phyloP scores from a whole-genome alignment of 768 basidiomycete genomes.

The Termitomyces heimii region DNA sequence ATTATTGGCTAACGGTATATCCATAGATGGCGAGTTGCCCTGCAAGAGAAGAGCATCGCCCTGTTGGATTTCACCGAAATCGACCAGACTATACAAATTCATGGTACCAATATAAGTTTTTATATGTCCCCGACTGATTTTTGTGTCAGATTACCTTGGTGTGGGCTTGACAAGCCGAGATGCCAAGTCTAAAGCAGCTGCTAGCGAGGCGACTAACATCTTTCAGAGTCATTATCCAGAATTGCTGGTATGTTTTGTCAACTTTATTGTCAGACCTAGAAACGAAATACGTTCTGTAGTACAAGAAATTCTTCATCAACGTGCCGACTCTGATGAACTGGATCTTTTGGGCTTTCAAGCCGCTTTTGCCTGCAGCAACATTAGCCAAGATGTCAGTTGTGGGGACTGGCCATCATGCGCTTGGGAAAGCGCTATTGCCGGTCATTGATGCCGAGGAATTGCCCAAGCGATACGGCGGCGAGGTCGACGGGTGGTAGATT shows the following conservation, averaged over 20 bases:
- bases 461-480: constrained; percentile 68
- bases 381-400: constrained; percentile 78
- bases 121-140: neutral
- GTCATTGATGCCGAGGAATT: constrained; percentile 52
- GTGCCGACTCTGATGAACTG: constrained; percentile 72
- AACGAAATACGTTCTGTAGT: constrained; percentile 26
- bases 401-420: constrained; percentile 52
- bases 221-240: constrained; percentile 80
- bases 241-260: constrained; percentile 45
- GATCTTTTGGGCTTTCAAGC: constrained; percentile 83
- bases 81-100: constrained; percentile 70
- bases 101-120: constrained; percentile 34
- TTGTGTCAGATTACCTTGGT: constrained; percentile 63
- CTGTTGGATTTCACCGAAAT: constrained; percentile 66
- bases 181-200: constrained; percentile 72
- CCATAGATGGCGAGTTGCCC: constrained; percentile 68
- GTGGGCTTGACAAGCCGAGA: constrained; percentile 61
- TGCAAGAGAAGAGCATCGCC: constrained; percentile 65
- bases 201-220: constrained; percentile 65
- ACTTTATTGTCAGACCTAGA: neutral
- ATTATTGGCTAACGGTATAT: constrained; percentile 1
- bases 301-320: constrained; percentile 77
- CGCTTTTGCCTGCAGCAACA: constrained; percentile 66
- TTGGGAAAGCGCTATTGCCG: constrained; percentile 55
- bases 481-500: constrained; percentile 45